These are phyloP conservation scores for Ambrosia hybrid DNA, from an alignment of 140 eudicot genomes.

Conservation along the genomic window DNA sequence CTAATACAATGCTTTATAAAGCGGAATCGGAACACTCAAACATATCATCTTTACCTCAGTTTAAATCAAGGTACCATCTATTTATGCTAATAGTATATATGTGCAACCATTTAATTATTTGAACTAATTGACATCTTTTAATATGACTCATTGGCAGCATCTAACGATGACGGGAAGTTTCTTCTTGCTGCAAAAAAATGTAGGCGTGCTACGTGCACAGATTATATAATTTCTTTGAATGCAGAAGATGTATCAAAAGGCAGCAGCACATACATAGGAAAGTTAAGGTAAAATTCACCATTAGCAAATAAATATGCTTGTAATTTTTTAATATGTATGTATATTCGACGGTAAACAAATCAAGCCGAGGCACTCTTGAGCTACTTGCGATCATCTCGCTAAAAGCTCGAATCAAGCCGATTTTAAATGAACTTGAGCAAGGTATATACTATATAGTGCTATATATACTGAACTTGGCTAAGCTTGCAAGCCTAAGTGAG, in stretches of 20 bases:
- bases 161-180: slow-evolving; percentile 86
- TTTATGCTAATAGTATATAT: not conserved
- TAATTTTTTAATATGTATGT: not conserved
- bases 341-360: not conserved
- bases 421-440: not conserved
- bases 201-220: slow-evolving; percentile 84
- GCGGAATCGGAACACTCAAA: slow-evolving; percentile 70
- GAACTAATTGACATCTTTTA: slow-evolving; percentile 1
- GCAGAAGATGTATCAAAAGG: slow-evolving; percentile 69
- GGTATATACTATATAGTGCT: not conserved
- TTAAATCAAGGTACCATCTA: slow-evolving; percentile 54
- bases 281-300: slow-evolving; percentile 61
- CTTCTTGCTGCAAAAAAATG: slow-evolving; percentile 85
- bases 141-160: slow-evolving; percentile 44
- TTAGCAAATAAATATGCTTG: not conserved
- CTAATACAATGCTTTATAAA: slow-evolving; percentile 76
- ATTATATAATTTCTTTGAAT: slow-evolving; percentile 75
- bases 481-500: not conserved
- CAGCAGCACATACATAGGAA: slow-evolving; percentile 78
- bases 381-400: not conserved
- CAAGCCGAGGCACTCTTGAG: not conserved
- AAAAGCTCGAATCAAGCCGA: not conserved
- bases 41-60: slow-evolving; percentile 74
- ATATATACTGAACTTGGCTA: no score
- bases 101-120: slow-evolving; percentile 1